Percentiles rank a stretch among this genome's conserved stretches.
Conservation (phyloP, 345 rosid species). For the Pelargonium nanum region DNA sequence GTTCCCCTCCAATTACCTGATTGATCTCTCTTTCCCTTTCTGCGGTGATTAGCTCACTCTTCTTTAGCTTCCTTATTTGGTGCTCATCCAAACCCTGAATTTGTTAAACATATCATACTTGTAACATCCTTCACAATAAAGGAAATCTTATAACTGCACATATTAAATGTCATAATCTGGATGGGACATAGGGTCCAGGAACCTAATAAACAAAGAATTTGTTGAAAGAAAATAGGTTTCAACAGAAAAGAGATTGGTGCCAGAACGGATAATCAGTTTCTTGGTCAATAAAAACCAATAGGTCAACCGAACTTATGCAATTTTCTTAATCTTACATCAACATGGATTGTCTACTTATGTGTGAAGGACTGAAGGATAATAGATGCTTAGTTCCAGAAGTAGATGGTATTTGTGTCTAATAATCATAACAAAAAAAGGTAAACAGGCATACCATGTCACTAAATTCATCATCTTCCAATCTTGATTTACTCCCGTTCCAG, state of each 20-base stretch:
- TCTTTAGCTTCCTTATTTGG: conserved; percentile 9
- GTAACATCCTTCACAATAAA: not conserved
- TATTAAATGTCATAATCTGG: not conserved
- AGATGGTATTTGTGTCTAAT: not conserved
- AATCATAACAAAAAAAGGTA: not conserved
- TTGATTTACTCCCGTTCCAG: conserved; percentile 37
- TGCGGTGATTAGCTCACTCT: not conserved
- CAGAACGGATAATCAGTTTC: too few relatives aligned
- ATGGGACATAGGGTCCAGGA: not conserved
- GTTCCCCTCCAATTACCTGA: not conserved
- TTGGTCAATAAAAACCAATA: not conserved
- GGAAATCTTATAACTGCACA: not conserved
- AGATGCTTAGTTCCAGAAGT: not conserved
- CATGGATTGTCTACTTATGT: not conserved
- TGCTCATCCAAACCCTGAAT: conserved; percentile 34
- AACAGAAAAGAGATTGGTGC: too few relatives aligned
- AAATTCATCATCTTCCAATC: conserved; percentile 39
- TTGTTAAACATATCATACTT: conserved; percentile 2
- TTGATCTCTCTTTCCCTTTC: conserved; percentile 5
- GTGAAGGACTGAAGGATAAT: too few relatives aligned
- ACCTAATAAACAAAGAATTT: not conserved
- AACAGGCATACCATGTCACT: conserved; percentile 32
- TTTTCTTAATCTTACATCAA: not conserved
- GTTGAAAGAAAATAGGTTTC: not conserved
- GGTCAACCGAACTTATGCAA: not conserved